Evolutionary conservation across 495 filamentous ascomycete species (phyloP).

Genomic region (Penicillium roqueforti): DNA sequence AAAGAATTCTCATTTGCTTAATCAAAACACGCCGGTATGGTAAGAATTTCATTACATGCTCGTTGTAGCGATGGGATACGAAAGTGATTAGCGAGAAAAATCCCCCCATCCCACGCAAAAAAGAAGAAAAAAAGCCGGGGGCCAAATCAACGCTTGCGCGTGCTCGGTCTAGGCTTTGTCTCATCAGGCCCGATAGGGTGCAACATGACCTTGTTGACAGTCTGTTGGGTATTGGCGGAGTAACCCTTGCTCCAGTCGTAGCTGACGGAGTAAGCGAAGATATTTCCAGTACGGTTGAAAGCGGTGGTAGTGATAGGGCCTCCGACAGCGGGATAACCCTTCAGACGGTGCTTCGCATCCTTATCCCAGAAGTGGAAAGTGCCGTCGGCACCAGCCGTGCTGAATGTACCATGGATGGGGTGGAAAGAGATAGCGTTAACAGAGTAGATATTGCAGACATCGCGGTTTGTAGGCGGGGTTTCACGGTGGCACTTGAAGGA

Average conservation of each 20-base stretch:
- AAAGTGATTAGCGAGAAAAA: conserved; percentile 4
- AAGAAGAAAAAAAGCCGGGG: conserved; percentile 3
- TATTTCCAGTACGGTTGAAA: conserved; percentile 72
- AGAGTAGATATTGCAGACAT: conserved; percentile 75
- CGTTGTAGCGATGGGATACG: conserved; percentile 23
- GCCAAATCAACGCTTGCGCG: conserved; percentile 60
- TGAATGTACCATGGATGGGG: conserved; percentile 82
- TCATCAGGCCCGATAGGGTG: conserved; percentile 73
- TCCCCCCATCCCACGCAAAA: conserved; percentile 3
- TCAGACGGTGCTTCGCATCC: conserved; percentile 78
- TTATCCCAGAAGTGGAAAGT: conserved; percentile 93
- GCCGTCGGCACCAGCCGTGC: conserved; percentile 82
- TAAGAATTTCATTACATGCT: conserved; percentile 31
- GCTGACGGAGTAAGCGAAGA: conserved; percentile 87
- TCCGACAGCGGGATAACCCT: conserved; percentile 80
- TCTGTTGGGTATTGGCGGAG: conserved; percentile 60
- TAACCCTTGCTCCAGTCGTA: conserved; percentile 97
- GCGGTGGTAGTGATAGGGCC: conserved; percentile 73
- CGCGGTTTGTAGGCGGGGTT: conserved; percentile 55
- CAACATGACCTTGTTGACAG: conserved; percentile 81
- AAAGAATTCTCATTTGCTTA: conserved; percentile 20
- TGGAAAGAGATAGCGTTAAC: conserved; percentile 91
- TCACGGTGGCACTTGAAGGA: conserved; percentile 93
- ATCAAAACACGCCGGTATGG: conserved; percentile 27
- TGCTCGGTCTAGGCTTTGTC: conserved; percentile 71